Conservation (phyloP, 176 grass and related monocot species). For the Saccharum spontaneum region DNA sequence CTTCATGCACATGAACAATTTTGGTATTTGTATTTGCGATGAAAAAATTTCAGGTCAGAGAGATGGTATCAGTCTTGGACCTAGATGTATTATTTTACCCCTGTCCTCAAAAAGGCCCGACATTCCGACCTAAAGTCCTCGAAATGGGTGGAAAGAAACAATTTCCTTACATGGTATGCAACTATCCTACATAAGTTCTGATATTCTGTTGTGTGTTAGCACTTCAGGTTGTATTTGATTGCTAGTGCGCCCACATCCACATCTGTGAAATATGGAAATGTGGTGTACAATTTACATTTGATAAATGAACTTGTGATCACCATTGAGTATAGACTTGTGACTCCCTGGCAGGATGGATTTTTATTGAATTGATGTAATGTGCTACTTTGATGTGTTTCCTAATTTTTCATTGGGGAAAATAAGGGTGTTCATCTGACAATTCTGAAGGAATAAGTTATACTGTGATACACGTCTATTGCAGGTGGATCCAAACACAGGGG, state of each 20-base stretch:
- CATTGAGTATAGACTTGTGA: background rate
- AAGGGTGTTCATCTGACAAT: background rate
- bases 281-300: background rate
- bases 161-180: constrained; percentile 93
- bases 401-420: background rate
- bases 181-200: background rate
- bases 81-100: constrained; percentile 94
- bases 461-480: constrained; percentile 31
- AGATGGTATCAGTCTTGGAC: constrained; percentile 82
- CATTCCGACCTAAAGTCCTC: constrained; percentile 79
- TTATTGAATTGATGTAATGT: no score
- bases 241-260: background rate
- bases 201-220: background rate
- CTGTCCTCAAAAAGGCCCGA: constrained; percentile 85
- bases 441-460: background rate
- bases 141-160: constrained; percentile 94
- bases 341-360: background rate
- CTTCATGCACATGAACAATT: constrained; percentile 1
- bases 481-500: constrained; percentile 94
- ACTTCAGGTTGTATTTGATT: background rate
- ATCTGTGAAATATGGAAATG: background rate
- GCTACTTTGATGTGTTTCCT: no score
- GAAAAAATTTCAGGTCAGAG: constrained; percentile 71
- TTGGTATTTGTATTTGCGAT: background rate
- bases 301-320: background rate